phyloP scores from a whole-genome alignment of 257 asterid species.

The Linaria vulgaris region DNA sequence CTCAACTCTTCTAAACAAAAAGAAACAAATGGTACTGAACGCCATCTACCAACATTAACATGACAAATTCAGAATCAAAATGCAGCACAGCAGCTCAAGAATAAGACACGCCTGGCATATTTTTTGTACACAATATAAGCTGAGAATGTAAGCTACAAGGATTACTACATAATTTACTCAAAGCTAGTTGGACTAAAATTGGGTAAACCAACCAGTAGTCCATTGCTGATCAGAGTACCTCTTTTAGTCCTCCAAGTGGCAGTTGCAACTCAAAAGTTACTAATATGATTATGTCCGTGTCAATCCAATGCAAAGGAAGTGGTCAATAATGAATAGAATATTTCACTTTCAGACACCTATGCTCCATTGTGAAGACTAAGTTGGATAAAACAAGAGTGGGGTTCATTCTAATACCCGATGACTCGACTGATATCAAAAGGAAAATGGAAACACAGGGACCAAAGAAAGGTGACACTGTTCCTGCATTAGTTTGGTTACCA shows the following conservation, averaged over 20 bases:
- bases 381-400: conserved; percentile 4
- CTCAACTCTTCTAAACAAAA: neutral
- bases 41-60: neutral
- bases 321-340: neutral
- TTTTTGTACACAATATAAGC: no score
- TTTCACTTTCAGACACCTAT: neutral
- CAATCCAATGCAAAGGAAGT: neutral
- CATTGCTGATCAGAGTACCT: neutral
- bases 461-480: neutral
- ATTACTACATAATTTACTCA: conserved; percentile 7
- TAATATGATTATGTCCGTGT: neutral
- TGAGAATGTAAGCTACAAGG: no score
- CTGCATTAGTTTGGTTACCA: neutral
- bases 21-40: no score
- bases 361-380: neutral
- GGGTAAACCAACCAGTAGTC: neutral
- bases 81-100: neutral
- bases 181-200: neutral
- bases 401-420: neutral
- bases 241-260: conserved; percentile 12
- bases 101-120: no score
- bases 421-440: neutral
- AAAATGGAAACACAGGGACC: neutral
- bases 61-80: conserved; percentile 16
- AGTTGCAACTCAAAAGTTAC: conserved; percentile 21